Evolutionary conservation across 371 early-diverging fungal species (phyloP).

Genomic region (Apophysomyces ossiformis): DNA sequence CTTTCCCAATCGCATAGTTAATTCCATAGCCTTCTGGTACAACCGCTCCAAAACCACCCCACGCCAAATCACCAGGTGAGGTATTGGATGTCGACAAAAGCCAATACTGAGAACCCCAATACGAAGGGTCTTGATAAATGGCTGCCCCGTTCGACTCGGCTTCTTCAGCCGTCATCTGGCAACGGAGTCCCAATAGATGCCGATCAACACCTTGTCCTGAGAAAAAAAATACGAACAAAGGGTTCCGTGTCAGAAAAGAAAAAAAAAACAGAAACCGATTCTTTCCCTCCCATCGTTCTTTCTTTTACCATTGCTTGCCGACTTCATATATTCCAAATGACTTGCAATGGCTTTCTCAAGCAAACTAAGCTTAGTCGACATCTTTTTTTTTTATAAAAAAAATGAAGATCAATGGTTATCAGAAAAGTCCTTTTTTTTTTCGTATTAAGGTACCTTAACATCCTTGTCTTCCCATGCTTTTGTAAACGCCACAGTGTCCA

Average conservation of each 20-base stretch:
- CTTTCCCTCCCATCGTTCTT: conserved; percentile 58
- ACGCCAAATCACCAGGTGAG: conserved; percentile 76
- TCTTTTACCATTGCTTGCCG: conserved; percentile 64
- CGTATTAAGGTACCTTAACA: conserved; percentile 31
- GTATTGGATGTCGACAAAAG: conserved; percentile 82
- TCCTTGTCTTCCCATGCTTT: conserved; percentile 68
- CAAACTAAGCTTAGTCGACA: conserved; percentile 57
- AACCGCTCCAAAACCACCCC: conserved; percentile 81
- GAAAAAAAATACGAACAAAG: conserved; percentile 73
- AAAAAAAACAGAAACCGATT: conserved; percentile 10
- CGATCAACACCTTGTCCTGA: conserved; percentile 85
- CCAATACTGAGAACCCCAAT: conserved; percentile 69
- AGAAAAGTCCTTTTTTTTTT: background rate
- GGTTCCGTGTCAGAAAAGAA: conserved; percentile 31
- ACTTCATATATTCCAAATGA: conserved; percentile 71
- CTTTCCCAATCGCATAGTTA: conserved; percentile 88
- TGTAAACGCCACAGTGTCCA: conserved; percentile 70
- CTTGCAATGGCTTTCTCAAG: conserved; percentile 66
- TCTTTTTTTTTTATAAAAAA: conserved; percentile 39
- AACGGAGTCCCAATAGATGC: conserved; percentile 84
- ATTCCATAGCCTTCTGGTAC: conserved; percentile 88
- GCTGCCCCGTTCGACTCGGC: conserved; percentile 54
- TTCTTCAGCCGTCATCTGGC: conserved; percentile 79
- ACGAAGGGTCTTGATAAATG: conserved; percentile 78
- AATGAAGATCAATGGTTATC: background rate